Evolutionary conservation across 106 monocot species (phyloP), one percentile per base, ranked within the genome.

Genomic region (Dioscorea dumetorum): DNA sequence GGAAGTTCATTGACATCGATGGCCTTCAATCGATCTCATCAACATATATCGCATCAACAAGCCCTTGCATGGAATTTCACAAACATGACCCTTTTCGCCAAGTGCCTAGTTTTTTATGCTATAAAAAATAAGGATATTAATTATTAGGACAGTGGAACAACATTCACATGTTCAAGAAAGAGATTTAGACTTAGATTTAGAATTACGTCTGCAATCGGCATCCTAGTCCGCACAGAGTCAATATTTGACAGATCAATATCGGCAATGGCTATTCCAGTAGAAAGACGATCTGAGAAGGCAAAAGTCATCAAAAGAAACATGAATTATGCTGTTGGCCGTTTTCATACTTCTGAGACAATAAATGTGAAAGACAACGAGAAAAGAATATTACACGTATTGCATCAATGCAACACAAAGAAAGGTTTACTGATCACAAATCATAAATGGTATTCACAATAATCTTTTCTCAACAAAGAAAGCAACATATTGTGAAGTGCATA

Each of bases 241-340:
- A 88, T 75, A 50, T 61, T 64, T 17, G 91, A 81, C 3, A 85
- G 33, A 70, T 95, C 83, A 63, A 95, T 81, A 31, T 95, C 91
- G 31, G 94, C 94, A 28, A 83, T 71, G 57, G 83, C 91, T 62
- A 91, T 81, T 53, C 94, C 91, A 4, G 91, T 91, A 13, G 85
- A 76, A 16, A 83, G 69, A 0, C 91, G 94, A 74, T 91, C 94
- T 94, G 81, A 24, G 67, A 41, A 17, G 41, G 63, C 33, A 33
- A 17, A 32, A 64, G 24, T 2, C 12, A 9, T 15, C 3, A 18
- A 15, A 34, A 64, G 16, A 64, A 16, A 15, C 18, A 64, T 33
- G 63, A 24, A 64, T 33, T 33, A 33, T 16, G 12, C 54, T 12
- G 54, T 54, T 19, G 28, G 5, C 4, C 5, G 41, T 8, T 54